Base-by-base conservation (phyloP, 176 grass and related monocot genomes). In the Bolboschoenus planiculmis region DNA sequence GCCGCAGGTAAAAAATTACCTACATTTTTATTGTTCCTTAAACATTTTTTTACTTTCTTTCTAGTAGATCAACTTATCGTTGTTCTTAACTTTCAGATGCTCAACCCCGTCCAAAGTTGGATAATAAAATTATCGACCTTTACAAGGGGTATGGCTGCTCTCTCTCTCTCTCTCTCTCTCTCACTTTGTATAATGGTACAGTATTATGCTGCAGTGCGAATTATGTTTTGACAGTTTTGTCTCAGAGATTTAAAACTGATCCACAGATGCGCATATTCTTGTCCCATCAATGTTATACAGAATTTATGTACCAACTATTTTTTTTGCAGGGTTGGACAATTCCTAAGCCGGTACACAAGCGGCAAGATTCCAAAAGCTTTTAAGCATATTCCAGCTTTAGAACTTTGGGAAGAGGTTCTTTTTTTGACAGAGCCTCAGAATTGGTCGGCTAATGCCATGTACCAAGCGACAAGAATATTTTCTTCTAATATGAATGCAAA, bases 361-460 rank as follows among this genome's bases (percentile, higher is more conserved):
- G 96, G 96, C 61, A 98, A 90, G 74, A 93, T 98, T 15, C 92
- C 96, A 6, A 90, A 95, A 60, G 90, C 89, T 8, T 93, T 98
- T 65, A 98, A 95, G 82, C 89, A 87, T 63, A 93, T 98, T 72
- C 96, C 88, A 1, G 87, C 90, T 1, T 81, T 93, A 33, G 89
- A 93, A 43, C 84, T 87, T 53, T 98, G 96, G 90, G 78, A 88
- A 46, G 90, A 98, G 73, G 87, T 95, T 33, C 73, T 98, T 53
- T 90, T 93, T 85, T 35, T 98, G 72, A 98, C 92, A 8, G 87
- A 95, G 75, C 96, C 96, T 27, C 88, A 91, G 74, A 86, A 95
- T 73, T 98, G 96, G 92, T 98, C 96, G 10, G 92, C 96, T 43
- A 93, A 91, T 50, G 96, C 96, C 10, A 85, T 98, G 56, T 95